phyloP scores from a whole-genome alignment of 257 asterid genomes.

The Solanum pinnatisectum region DNA sequence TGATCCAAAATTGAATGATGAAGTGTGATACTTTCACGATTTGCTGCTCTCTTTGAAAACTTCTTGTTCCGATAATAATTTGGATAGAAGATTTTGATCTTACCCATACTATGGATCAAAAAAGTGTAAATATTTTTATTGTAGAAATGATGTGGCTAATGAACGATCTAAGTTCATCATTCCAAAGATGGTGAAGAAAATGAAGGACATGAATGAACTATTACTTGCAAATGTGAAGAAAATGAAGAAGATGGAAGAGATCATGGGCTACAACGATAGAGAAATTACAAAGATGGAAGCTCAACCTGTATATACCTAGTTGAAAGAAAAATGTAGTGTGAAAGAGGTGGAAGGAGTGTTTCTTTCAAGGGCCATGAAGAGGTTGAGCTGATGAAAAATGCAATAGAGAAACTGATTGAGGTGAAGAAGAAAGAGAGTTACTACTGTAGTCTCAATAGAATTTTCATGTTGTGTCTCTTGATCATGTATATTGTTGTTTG shows the following conservation, averaged over 20 bases:
- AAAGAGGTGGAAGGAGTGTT: neutral
- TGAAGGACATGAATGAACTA: no score
- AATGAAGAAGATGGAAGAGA: neutral
- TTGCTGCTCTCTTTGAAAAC: neutral
- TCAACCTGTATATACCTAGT: neutral
- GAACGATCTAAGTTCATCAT: neutral
- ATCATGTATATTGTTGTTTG: neutral
- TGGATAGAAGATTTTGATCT: no score
- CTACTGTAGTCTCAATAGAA: neutral
- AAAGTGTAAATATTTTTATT: no score
- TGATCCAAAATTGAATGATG: no score
- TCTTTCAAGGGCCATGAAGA: neutral
- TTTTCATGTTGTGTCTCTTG: neutral
- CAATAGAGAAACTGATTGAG: neutral
- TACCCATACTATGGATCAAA: neutral
- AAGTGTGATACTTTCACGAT: no score
- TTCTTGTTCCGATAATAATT: no score
- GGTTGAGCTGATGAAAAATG: neutral
- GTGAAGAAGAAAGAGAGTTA: neutral
- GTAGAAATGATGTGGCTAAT: neutral
- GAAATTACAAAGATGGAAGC: neutral
- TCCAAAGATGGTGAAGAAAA: neutral
- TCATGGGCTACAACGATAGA: neutral
- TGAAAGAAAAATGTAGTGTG: neutral
- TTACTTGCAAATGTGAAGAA: neutral